Percentiles rank a stretch among this genome's conserved stretches.
Evolutionary conservation across 139 green algal species (phyloP).

Genomic region (Picochlorum costavermella): DNA sequence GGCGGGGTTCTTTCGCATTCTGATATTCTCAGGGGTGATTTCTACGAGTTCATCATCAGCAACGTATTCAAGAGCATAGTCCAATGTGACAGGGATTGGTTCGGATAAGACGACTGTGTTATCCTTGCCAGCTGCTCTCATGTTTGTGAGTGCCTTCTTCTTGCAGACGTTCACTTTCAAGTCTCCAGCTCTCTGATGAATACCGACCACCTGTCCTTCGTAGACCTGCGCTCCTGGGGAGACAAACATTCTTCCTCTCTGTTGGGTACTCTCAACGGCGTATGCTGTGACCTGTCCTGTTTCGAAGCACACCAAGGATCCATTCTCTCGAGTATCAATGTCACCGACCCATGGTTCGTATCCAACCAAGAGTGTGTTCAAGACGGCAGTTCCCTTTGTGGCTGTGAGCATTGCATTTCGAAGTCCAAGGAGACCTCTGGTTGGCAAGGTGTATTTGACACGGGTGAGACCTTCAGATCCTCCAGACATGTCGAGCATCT

Average conservation of each 20-base stretch:
- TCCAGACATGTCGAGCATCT: constrained; percentile 83
- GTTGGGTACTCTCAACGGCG: constrained; percentile 79
- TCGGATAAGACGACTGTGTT: constrained; percentile 51
- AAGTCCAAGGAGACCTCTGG: constrained; percentile 86
- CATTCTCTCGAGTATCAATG: constrained; percentile 81
- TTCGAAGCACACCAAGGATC: constrained; percentile 81
- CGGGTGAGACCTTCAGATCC: constrained; percentile 39
- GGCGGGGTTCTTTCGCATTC: constrained; percentile 70
- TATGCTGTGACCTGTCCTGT: constrained; percentile 77
- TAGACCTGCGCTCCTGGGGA: constrained; percentile 84
- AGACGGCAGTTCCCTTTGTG: constrained; percentile 85
- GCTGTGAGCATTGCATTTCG: constrained; percentile 91
- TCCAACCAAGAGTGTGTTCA: constrained; percentile 89
- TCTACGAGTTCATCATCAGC: constrained; percentile 90
- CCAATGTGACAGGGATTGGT: constrained; percentile 69
- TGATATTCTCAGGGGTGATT: constrained; percentile 46
- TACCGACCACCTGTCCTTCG: constrained; percentile 87
- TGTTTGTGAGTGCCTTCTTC: constrained; percentile 87
- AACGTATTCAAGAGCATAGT: constrained; percentile 97
- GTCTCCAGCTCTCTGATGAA: constrained; percentile 89
- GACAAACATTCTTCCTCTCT: constrained; percentile 83
- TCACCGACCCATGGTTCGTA: constrained; percentile 67
- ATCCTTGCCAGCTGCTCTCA: constrained; percentile 69
- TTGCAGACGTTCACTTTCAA: constrained; percentile 97
- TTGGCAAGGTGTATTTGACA: constrained; percentile 86